Evolutionary conservation across 2,329 filamentous ascomycete species (phyloP), one percentile per base, ranked within the genome.

Genomic region (Eurotiales sp.): DNA sequence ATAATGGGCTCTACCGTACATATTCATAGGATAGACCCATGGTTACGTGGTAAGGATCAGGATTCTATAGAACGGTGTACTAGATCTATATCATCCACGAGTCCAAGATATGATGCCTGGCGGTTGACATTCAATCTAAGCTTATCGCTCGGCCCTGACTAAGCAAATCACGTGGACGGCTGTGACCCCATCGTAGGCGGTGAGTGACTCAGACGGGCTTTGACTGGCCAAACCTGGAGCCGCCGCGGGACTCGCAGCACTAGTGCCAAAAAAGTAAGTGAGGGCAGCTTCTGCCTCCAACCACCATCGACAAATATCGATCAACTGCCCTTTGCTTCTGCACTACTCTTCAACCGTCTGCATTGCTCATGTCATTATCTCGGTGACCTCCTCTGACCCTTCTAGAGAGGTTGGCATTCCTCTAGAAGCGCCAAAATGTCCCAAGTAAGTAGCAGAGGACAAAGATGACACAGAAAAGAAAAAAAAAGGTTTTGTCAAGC

Each of bases 341-440:
- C n/a, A n/a, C 43, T 21, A 30, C 41, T 17, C 30, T 42, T 45
- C 41, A 27, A 25, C 51, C 30, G n/a, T 48, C 23, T 27, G 17
- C 30, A 40, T 45, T 37, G 45, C 14, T 42, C 39, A 57, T 27
- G 58, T 55, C 27, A 34, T 41, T 29, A 30, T 46, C 29, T 30
- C 79, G 84, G 80, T 88, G 92, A 88, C 77, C 84, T 72, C 8
- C 74, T 71, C 76, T 78, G 77, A 74, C 70, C 79, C 83, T 83
- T 87, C 84, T 87, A 85, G 86, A 84, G 85, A 85, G 85, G 80
- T 78, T 83, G 82, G 82, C 80, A 85, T 80, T 81, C 86, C 84
- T 86, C 83, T 87, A 85, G 83, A 81, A 82, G 83, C 78, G 77
- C 59, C 61, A 56, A 51, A 72, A 79, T 78, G 76, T 76, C 74